phyloP scores from a whole-genome alignment of 306 rosid species.

The Prinsepia uniflora region DNA sequence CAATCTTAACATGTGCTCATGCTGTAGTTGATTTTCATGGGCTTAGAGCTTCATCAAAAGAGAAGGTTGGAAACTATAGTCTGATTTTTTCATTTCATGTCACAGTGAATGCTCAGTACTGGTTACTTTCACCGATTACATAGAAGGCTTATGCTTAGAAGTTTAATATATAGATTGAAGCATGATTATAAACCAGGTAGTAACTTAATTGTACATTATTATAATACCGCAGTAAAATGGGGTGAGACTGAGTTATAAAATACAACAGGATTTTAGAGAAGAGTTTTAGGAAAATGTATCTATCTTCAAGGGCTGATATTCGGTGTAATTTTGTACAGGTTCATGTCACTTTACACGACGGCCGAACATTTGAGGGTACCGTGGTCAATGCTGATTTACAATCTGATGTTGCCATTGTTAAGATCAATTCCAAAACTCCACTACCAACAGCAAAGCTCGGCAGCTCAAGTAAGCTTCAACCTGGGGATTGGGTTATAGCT shows the following conservation, averaged over 20 bases:
- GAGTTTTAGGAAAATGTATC: not conserved
- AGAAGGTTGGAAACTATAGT: constrained; percentile 54
- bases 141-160: not conserved
- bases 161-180: not conserved
- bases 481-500: constrained; percentile 92
- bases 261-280: not conserved
- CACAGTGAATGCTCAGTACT: not conserved
- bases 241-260: not conserved
- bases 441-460: constrained; percentile 82
- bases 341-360: constrained; percentile 86
- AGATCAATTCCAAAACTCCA: constrained; percentile 72
- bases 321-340: constrained; percentile 39
- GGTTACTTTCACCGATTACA: not conserved
- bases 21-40: constrained; percentile 65
- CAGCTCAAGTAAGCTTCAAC: constrained; percentile 70
- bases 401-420: constrained; percentile 83
- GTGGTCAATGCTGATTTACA: constrained; percentile 75
- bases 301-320: not conserved
- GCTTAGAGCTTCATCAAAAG: constrained; percentile 42
- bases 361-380: constrained; percentile 74
- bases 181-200: too few species aligned
- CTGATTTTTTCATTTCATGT: not conserved
- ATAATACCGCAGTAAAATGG: not conserved
- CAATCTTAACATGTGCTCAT: constrained; percentile 90
- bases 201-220: not conserved